Percentiles rank a stretch among this genome's conserved stretches.
These are phyloP conservation scores for Juncus inflexus DNA, from an alignment of 176 grass and related monocot species.

Conservation along the genomic window DNA sequence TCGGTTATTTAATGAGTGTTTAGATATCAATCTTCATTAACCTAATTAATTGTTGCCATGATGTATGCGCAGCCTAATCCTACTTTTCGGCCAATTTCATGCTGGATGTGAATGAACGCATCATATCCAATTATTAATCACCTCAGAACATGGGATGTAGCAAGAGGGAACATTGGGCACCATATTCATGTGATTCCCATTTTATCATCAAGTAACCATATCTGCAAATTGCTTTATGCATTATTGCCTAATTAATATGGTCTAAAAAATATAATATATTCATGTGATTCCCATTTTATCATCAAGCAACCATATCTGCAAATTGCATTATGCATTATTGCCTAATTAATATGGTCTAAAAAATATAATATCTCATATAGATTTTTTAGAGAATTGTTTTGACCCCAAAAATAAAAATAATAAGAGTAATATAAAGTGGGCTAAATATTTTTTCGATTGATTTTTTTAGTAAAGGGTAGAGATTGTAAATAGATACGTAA, in stretches of 20 bases:
- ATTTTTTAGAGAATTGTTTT: too few species aligned
- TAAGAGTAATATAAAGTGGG: too few species aligned
- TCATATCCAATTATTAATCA: neutral
- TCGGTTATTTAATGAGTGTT: too few species aligned
- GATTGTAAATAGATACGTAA: too few species aligned
- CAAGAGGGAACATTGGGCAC: neutral
- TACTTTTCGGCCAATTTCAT: slow-evolving; percentile 2
- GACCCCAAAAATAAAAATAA: too few species aligned
- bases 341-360: neutral
- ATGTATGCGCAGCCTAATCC: neutral
- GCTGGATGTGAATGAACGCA: neutral
- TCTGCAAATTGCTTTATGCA: neutral
- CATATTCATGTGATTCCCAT: slow-evolving; percentile 18
- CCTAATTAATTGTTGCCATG: too few species aligned
- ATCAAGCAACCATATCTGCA: neutral
- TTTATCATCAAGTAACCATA: neutral
- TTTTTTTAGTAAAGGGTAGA: too few species aligned
- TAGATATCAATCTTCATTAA: too few species aligned
- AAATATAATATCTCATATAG: too few species aligned
- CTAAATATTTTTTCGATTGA: too few species aligned
- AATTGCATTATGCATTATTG: neutral
- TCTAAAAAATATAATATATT: too few species aligned
- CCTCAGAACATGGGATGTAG: neutral
- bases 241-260: neutral
- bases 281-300: slow-evolving; percentile 16